A percentile compares a stretch with the other conserved stretches of the same genome.
Evolutionary conservation across 2,329 filamentous ascomycete species (phyloP).

Genomic region (Aureobasidium sp.): DNA sequence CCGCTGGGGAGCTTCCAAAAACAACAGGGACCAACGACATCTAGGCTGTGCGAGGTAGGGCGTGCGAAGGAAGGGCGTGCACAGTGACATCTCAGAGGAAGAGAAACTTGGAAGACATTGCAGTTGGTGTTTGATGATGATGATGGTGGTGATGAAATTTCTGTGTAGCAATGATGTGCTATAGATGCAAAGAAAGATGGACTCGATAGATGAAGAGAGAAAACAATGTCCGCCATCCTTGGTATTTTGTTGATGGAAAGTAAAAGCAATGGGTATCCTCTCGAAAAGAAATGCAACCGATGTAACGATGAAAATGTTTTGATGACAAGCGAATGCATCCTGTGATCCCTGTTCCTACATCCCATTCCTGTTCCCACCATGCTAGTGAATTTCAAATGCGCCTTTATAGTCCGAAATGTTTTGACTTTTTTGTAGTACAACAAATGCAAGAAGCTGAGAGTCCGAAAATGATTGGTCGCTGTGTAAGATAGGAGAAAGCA

Average conservation of each 20-base stretch:
- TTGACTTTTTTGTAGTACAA: constrained; percentile 9
- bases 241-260: background rate
- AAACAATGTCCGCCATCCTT: background rate
- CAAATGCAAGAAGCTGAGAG: background rate
- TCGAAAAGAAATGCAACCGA: constrained; percentile 4
- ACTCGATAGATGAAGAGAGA: background rate
- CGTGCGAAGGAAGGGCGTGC: background rate
- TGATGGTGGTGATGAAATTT: background rate
- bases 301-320: background rate
- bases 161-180: background rate
- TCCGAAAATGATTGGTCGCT: constrained; percentile 2
- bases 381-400: background rate
- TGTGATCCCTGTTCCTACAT: constrained; percentile 6
- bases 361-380: background rate
- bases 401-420: constrained; percentile 3
- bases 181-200: background rate
- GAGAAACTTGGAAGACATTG: background rate
- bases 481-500: background rate
- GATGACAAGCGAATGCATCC: constrained; percentile 11
- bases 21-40: background rate
- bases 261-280: constrained; percentile 11
- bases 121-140: background rate
- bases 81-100: background rate
- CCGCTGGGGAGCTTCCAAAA: background rate
- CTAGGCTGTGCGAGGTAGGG: background rate